phyloP scores from a whole-genome alignment of 768 basidiomycete species.

The Lentinus brumalis region DNA sequence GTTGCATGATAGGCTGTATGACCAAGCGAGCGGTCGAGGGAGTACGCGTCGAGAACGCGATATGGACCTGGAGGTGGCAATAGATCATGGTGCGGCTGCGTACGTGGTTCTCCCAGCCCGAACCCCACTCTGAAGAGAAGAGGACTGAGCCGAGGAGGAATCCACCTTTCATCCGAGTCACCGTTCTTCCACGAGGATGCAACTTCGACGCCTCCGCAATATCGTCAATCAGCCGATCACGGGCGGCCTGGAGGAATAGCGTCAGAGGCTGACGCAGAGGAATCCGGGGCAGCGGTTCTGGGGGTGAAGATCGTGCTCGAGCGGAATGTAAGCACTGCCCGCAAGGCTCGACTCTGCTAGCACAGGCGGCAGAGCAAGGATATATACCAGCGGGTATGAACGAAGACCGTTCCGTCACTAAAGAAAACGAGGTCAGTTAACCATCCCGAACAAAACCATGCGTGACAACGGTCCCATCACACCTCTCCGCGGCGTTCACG shows the following conservation, averaged over 20 bases:
- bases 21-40: constrained; percentile 45
- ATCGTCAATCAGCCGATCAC: constrained; percentile 53
- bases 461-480: no score
- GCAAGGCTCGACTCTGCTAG: constrained; percentile 42
- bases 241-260: constrained; percentile 66
- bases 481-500: no score
- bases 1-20: constrained; percentile 61
- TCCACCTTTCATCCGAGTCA: constrained; percentile 58
- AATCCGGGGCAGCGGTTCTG: constrained; percentile 44
- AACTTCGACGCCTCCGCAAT: constrained; percentile 46
- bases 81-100: constrained; percentile 57
- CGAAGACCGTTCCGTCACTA: constrained; percentile 45
- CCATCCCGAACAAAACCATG: constrained; percentile 2
- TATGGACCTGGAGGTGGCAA: constrained; percentile 59
- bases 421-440: constrained; percentile 4
- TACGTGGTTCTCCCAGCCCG: constrained; percentile 62
- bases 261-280: constrained; percentile 42
- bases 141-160: constrained; percentile 57
- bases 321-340: constrained; percentile 34
- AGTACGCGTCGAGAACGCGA: constrained; percentile 29
- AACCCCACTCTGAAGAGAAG: constrained; percentile 58
- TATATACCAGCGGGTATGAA: constrained; percentile 54
- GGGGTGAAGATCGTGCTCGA: constrained; percentile 13
- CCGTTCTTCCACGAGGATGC: constrained; percentile 34
- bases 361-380: constrained; percentile 54